Conservation (phyloP, 202 grass and related monocot species). For the Musa balbisiana region DNA sequence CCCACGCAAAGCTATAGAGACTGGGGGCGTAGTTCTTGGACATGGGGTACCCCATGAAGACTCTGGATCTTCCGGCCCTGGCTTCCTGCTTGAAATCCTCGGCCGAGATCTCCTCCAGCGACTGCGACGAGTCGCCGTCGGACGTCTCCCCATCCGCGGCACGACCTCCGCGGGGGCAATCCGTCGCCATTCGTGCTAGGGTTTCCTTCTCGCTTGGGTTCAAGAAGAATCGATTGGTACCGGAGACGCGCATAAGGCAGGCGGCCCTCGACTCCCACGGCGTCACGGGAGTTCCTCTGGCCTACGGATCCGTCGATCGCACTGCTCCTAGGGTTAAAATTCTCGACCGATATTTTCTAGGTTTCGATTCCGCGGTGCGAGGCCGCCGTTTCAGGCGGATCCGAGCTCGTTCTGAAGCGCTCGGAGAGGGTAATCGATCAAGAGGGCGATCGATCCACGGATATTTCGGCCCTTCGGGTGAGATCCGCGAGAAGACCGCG, state of each 20-base stretch:
- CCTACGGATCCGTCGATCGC: not conserved
- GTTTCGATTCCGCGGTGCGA: conserved; percentile 24
- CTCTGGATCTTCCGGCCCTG: conserved; percentile 37
- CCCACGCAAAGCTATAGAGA: conserved; percentile 86
- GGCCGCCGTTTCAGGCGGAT: conserved; percentile 20
- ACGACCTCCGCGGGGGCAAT: conserved; percentile 35
- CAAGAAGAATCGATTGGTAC: conserved; percentile 23
- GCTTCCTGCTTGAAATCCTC: conserved; percentile 55
- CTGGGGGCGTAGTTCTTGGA: conserved; percentile 52
- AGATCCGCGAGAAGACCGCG: not conserved
- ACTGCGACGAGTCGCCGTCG: conserved; percentile 55
- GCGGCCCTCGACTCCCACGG: not conserved
- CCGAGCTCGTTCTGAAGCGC: conserved; percentile 16
- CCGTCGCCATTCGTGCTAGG: conserved; percentile 47
- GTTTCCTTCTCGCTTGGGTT: conserved; percentile 38
- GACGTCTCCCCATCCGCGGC: conserved; percentile 26
- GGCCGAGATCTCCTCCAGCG: conserved; percentile 70
- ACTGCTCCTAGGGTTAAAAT: not conserved
- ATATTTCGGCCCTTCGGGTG: not conserved
- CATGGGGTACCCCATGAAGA: conserved; percentile 67
- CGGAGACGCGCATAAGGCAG: conserved; percentile 51
- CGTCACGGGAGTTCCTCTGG: not conserved
- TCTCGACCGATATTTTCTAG: not conserved
- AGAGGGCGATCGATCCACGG: not conserved
- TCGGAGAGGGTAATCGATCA: conserved; percentile 1